These are phyloP conservation scores for Annona squamosa DNA, from an alignment of 164 flowering plant genomes.

Conservation along the genomic window DNA sequence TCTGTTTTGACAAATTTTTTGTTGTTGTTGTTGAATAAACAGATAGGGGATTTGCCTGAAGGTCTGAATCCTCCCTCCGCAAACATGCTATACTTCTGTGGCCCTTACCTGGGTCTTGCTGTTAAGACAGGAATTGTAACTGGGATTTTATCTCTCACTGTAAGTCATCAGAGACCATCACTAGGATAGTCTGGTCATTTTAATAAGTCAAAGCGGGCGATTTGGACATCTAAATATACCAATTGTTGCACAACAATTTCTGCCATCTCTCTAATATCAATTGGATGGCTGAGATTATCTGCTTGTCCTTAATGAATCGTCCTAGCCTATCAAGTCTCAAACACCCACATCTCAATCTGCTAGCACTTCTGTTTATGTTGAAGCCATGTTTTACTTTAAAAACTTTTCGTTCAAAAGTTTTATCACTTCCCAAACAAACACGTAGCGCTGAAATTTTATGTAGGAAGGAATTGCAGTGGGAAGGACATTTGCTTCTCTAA, in stretches of 20 bases:
- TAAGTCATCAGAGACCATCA: constrained; percentile 19
- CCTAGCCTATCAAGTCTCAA: no score
- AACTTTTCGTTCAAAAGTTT: no score
- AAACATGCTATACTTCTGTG: constrained; percentile 36
- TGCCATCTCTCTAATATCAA: no score
- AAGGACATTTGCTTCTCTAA: constrained; percentile 62
- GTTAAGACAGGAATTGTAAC: constrained; percentile 51
- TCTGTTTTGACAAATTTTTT: not conserved
- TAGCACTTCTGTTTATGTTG: no score
- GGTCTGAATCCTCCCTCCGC: constrained; percentile 69
- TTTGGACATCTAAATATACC: no score
- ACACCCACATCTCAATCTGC: no score
- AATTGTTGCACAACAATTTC: no score
- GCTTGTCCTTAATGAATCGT: no score
- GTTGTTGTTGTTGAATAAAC: constrained; percentile 9
- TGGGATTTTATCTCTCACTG: constrained; percentile 63
- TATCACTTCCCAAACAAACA: not conserved
- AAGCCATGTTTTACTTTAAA: no score
- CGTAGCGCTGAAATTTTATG: not conserved
- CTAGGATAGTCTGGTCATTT: no score
- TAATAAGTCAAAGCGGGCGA: no score
- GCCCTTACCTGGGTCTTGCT: constrained; percentile 28
- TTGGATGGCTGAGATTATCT: no score
- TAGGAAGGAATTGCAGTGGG: constrained; percentile 89
- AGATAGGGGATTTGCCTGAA: constrained; percentile 63